Percentiles rank a stretch among this genome's conserved stretches.
Evolutionary conservation across 345 rosid genomes (phyloP).

Genomic region (Melastoma malabathricum): DNA sequence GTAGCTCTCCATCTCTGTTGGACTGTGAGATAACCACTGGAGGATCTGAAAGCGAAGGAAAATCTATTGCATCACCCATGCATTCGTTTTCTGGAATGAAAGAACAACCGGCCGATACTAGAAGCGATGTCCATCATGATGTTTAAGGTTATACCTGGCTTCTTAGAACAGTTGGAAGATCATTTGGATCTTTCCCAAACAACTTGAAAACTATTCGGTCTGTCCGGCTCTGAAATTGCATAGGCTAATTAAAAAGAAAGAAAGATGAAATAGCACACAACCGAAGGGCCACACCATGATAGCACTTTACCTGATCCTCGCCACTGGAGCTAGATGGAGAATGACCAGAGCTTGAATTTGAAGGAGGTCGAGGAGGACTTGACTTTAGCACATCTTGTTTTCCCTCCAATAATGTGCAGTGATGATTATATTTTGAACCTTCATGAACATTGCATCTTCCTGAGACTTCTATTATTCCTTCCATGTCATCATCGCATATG

Average conservation of each 20-base stretch:
- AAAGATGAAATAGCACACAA: neutral
- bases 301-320: slow-evolving; percentile 40
- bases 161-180: slow-evolving; percentile 6
- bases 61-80: slow-evolving; percentile 2
- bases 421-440: slow-evolving; percentile 17
- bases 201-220: slow-evolving; percentile 9
- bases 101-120: neutral
- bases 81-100: slow-evolving; percentile 4
- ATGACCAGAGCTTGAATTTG: slow-evolving; percentile 40
- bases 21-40: slow-evolving; percentile 56
- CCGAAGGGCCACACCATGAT: no score
- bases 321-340: slow-evolving; percentile 59
- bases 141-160: slow-evolving; percentile 2
- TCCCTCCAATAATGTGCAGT: slow-evolving; percentile 20
- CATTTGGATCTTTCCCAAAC: slow-evolving; percentile 10
- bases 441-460: slow-evolving; percentile 19
- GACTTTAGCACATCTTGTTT: slow-evolving; percentile 26
- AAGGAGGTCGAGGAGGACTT: slow-evolving; percentile 38
- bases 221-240: slow-evolving; percentile 8
- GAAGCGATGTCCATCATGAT: neutral
- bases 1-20: slow-evolving; percentile 62
- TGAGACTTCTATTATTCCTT: slow-evolving; percentile 24
- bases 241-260: slow-evolving; percentile 2
- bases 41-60: slow-evolving; percentile 32
- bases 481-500: slow-evolving; percentile 31